Evolutionary conservation across 768 basidiomycete species (phyloP), one percentile per base, ranked within the genome.

Genomic region (Termitomyces sp.): DNA sequence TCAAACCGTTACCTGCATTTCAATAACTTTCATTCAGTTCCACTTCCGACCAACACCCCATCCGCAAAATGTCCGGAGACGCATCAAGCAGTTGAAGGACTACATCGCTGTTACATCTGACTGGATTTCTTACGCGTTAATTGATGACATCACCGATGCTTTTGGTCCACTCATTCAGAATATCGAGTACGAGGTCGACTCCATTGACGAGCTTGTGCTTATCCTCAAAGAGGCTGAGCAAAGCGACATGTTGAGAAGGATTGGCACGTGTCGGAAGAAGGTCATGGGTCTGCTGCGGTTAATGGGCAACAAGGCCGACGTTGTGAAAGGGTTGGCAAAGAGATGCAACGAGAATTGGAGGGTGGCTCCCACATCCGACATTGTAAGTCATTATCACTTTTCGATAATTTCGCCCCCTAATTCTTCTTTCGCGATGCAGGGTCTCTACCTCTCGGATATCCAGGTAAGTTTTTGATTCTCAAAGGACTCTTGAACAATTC

Each of bases 251-350:
- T 78, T 99, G 68, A 80, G 96, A 67, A 81, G 96, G 67, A 99
- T 98, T 69, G 97, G 97, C 38, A 97, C 94, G 0, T 98, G 97
- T 72, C 83, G 97, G 63, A 99, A 98, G 83, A 98, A 99, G 77
- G 97, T 99, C 66, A 98, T 99, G 97, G 97, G 97, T 18, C 76
- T 99, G 33, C 74, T 99, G 58, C 78, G 97, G 64, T 78, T 99
- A 58, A 98, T 99, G 96, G 97, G 97, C 28, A 98, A 97, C 76
- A 99, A 99, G 79, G 97, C 97, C 57, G 97, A 99, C 72, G 97
- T 99, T 65, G 97, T 99, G 65, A 99, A 99, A 73, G 97, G 97
- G 11, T 79, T 98, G 48, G 97, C 97, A 24, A 99, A 99, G 77
- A 81, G 96, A 65, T 98, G 96, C 73, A 97, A 98, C 70, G 96